Base-by-base conservation (phyloP, 192 early-diverging fungal species). In the Geranomyces variabilis region DNA sequence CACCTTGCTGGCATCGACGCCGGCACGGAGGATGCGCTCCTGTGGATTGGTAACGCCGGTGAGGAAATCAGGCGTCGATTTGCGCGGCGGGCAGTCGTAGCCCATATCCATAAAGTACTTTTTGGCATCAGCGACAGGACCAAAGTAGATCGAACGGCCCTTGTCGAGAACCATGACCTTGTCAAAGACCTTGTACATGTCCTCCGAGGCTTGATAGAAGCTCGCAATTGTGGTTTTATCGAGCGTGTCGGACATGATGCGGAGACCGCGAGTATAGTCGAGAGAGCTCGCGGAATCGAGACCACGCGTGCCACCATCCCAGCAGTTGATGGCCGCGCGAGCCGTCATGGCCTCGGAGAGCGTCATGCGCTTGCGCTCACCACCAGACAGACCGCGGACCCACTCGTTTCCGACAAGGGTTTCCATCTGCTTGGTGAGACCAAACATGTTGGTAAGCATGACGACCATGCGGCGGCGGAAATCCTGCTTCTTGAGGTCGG, bases 221-320 rank as follows among this genome's bases (percentile, higher is more conserved):
- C 75, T 62, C 33, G 77, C 76, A 41, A 80, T 29, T 10, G 82
- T 74, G 0, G 77, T 75, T 55, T 63, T 72, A 7, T 65, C 17
- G 1, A 63, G 31, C 29, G 90, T 81, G 63, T 93, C 88, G 33
- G 89, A 86, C 79, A 84, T 85, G 55, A 91, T 88, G 51, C 92
- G 88, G 29, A 94, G 81, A 15, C 85, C 89, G 31, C 87, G 84
- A 49, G 89, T 87, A 65, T 91, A 94, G 70, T 94, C 92, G 10
- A 94, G 80, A 43, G 93, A 91, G 1, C 89, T 90, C 59, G 90
- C 90, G 24, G 90, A 88, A 80, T 94, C 93, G 57, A 94, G 81
- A 48, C 93, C 93, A 47, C 85, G 82, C 24, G 90, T 90, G 58
- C 80, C 83, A 31, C 62, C 24, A 34, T 72, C 70, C 70, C 70